phyloP scores from a whole-genome alignment of 768 basidiomycete species.

The Suillus subalutaceus region DNA sequence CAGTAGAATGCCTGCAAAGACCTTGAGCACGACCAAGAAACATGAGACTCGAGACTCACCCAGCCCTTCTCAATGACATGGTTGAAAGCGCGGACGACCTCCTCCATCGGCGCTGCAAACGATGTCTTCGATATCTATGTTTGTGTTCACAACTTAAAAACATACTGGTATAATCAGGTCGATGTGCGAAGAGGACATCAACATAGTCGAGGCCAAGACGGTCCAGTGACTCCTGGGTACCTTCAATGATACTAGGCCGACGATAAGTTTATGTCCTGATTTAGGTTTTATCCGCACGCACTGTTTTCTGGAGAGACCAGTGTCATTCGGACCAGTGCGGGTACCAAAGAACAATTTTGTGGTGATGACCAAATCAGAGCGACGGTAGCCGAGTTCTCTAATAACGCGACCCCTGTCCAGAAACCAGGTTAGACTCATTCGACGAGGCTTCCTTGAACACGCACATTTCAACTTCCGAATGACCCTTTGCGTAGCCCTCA shows the following conservation, averaged over 20 bases:
- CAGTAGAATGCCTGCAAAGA: slow-evolving; percentile 43
- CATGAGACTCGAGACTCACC: slow-evolving; percentile 25
- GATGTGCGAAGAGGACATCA: slow-evolving; percentile 53
- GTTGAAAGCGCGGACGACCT: slow-evolving; percentile 63
- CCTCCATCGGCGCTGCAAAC: slow-evolving; percentile 46
- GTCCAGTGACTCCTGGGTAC: slow-evolving; percentile 50
- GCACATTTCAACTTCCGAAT: slow-evolving; percentile 57
- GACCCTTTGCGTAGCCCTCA: slow-evolving; percentile 48
- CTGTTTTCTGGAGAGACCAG: slow-evolving; percentile 39
- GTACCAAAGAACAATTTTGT: slow-evolving; percentile 65
- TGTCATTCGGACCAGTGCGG: slow-evolving; percentile 46
- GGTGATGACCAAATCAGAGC: slow-evolving; percentile 53
- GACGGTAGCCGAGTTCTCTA: slow-evolving; percentile 53
- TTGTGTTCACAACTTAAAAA: neutral
- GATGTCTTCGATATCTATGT: slow-evolving; percentile 7
- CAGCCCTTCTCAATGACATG: slow-evolving; percentile 52
- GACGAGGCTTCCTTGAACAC: slow-evolving; percentile 7
- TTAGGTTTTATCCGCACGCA: slow-evolving; percentile 12
- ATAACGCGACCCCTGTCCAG: slow-evolving; percentile 50
- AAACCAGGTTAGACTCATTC: neutral
- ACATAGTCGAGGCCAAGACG: slow-evolving; percentile 58
- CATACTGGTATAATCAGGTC: slow-evolving; percentile 43
- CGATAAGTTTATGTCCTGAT: neutral
- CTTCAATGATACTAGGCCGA: slow-evolving; percentile 54
- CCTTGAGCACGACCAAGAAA: neutral